Conservation (phyloP, 108 stramenopile species). For the Asterionellopsis glacialis region DNA sequence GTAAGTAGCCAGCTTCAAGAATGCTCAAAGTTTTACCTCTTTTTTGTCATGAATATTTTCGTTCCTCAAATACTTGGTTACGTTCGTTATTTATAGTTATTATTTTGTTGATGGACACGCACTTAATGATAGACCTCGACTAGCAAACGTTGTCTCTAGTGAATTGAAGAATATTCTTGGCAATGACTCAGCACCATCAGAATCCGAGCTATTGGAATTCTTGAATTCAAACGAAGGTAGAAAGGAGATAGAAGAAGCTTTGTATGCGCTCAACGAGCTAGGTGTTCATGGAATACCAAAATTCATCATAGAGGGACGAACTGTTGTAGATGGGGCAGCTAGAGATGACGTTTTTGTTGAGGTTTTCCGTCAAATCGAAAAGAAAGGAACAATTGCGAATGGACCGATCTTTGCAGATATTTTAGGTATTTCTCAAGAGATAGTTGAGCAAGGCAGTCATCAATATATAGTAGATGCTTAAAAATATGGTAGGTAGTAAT, state of each 20-base stretch:
- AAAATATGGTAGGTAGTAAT: no score
- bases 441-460: conserved; percentile 50
- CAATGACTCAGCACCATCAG: conserved; percentile 18
- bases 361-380: conserved; percentile 70
- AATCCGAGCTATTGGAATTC: conserved; percentile 52
- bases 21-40: no score
- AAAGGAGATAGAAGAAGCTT: conserved; percentile 56
- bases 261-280: conserved; percentile 37
- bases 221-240: conserved; percentile 62
- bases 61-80: not conserved
- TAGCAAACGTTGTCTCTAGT: conserved; percentile 48
- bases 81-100: conserved; percentile 27
- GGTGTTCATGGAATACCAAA: conserved; percentile 81
- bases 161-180: conserved; percentile 25
- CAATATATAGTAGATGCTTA: not conserved
- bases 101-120: conserved; percentile 71
- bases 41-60: no score
- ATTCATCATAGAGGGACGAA: conserved; percentile 77
- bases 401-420: conserved; percentile 71
- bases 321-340: conserved; percentile 75
- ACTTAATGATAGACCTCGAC: conserved; percentile 39
- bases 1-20: conserved; percentile 24
- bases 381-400: conserved; percentile 36
- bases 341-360: conserved; percentile 46
- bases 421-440: conserved; percentile 47